phyloP scores from a whole-genome alignment of 2,329 filamentous ascomycete species.

The Endoconidiophora polonica region DNA sequence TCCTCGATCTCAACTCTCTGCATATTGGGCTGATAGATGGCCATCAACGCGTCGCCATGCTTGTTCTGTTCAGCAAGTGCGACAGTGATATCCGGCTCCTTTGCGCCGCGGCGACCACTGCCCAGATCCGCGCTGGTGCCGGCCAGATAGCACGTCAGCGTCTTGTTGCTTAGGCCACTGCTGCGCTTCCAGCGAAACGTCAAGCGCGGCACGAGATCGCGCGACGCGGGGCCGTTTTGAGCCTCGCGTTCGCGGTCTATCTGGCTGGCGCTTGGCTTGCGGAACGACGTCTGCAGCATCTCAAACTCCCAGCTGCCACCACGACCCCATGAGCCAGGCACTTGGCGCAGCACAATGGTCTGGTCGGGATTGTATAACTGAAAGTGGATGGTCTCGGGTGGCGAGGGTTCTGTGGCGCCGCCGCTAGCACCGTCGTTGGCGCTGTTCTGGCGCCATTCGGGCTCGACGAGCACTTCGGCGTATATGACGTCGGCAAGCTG shows the following conservation, averaged over 20 bases:
- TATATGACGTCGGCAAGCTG: constrained; percentile 68
- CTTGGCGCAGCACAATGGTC: constrained; percentile 51
- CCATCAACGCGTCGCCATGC: constrained; percentile 43
- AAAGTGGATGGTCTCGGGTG: constrained; percentile 60
- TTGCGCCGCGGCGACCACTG: constrained; percentile 56
- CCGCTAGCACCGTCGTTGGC: constrained; percentile 6
- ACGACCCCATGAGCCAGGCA: constrained; percentile 63
- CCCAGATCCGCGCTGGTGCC: constrained; percentile 48
- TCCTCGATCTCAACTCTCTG: constrained; percentile 85
- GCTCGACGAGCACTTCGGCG: constrained; percentile 68
- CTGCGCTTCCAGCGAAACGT: constrained; percentile 80
- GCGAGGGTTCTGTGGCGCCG: background rate
- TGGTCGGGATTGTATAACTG: constrained; percentile 92
- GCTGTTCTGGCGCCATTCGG: constrained; percentile 56
- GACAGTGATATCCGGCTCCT: constrained; percentile 91
- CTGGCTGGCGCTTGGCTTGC: constrained; percentile 57
- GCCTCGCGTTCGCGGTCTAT: constrained; percentile 48
- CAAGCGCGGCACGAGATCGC: constrained; percentile 51
- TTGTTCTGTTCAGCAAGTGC: constrained; percentile 63
- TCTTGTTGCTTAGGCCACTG: constrained; percentile 37
- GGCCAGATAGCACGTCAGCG: constrained; percentile 75
- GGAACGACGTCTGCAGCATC: constrained; percentile 73
- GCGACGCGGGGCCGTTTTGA: constrained; percentile 24
- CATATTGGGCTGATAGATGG: constrained; percentile 86
- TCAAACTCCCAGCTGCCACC: constrained; percentile 81